Base-by-base conservation (phyloP, 2,329 filamentous ascomycete species). In the Tolypocladium capitatum region DNA sequence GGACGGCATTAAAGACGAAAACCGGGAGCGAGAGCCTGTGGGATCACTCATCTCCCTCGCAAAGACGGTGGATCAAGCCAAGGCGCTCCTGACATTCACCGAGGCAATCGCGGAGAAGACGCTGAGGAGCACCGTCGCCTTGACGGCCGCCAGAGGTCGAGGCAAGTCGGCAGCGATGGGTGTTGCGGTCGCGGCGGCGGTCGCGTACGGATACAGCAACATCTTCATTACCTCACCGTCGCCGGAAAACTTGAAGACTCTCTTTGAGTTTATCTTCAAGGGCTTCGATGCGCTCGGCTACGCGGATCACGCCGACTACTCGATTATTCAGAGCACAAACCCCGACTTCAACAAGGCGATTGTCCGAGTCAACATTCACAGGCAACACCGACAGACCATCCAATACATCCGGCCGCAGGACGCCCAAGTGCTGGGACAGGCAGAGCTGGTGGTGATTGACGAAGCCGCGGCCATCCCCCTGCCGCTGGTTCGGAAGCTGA, bases 341-440 rank as follows among this genome's bases (percentile, higher is more conserved):
- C 91, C 92, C 1, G 91, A 96, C 56, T 96, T 97, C 72, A 96
- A 97, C 74, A 98, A 98, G 71, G 92, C 92, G 3, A 94, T 98
- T 60, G 92, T 98, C 20, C 78, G 92, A 46, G 92, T 98, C 55
- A 97, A 98, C 67, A 82, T 98, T 44, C 89, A 97, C 69, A 77
- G 90, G 53, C 84, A 94, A 59, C 92, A 98, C 68, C 81, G 92
- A 41, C 92, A 98, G 67, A 97, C 92, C 0, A 98, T 98, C 44
- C 92, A 98, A 65, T 98, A 98, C 63, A 96, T 98, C 55, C 84
- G 94, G 55, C 94, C 92, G 0, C 89, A 98, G 66, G 92, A 98
- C 68, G 83, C 90, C 2, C 91, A 98, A 63, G 88, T 94, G 20
- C 73, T 98, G 2, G 92, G 92, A 27, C 92, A 98, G 65, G 92